Evolutionary conservation across 2,329 filamentous ascomycete species (phyloP), one percentile per base, ranked within the genome.

Genomic region (Furcasterigmium furcatum): DNA sequence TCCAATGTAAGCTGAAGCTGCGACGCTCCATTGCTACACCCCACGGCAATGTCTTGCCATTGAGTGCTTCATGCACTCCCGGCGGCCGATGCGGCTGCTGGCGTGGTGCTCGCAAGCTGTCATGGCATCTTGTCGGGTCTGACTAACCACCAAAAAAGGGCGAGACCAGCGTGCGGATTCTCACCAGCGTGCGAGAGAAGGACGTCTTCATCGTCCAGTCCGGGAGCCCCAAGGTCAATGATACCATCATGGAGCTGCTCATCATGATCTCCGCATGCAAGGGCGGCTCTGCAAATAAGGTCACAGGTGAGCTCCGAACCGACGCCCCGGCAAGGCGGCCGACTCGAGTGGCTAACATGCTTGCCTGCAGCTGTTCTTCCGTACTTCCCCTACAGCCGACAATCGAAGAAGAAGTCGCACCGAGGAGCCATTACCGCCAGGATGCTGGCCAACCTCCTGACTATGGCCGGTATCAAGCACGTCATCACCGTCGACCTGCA

Each of bases 241-340:
- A 99, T 72, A 95, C 90, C 61, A 91, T 99, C 63, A 96, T 99
- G 91, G 94, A 99, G 77, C 80, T 99, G 63, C 80, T 99, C 63
- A 97, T 99, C 69, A 95, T 99, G 89, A 96, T 97, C 59, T 94
- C 89, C 54, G 94, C 94, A 56, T 99, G 94, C 79, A 97, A 96
- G 70, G 91, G 94, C 61, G 94, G 92, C 55, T 97, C 94, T 45
- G 89, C 94, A 52, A 96, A 91, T 74, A 95, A 94, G 60, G 88
- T 97, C 63, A 97, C 92, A 58, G 92, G 92, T 96, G 76, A 57
- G n/a, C n/a, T n/a, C n/a, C n/a, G n/a, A n/a, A n/a, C n/a, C n/a
- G n/a, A n/a, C n/a, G n/a, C n/a, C n/a, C n/a, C n/a, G n/a, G n/a
- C n/a, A n/a, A n/a, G n/a, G n/a, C n/a, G n/a, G n/a, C n/a, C n/a